Evolutionary conservation across 192 early-diverging fungal genomes (phyloP), one percentile per base, ranked within the genome.

Genomic region (Pilaira anomala): DNA sequence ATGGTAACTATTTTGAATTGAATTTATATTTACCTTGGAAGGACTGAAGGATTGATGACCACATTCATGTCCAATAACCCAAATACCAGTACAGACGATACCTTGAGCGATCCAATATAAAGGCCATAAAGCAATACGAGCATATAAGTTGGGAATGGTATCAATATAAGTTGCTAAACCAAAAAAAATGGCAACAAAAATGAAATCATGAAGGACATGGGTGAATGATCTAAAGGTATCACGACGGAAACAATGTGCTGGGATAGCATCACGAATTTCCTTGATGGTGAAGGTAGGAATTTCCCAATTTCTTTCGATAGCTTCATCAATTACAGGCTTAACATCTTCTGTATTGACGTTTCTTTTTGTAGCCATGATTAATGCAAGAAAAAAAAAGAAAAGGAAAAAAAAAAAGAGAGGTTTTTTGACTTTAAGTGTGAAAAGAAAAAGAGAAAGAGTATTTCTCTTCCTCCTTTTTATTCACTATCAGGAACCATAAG

Each of bases 31-130:
- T 70, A 70, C 79, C 55, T 83, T 83, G 78, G 87, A 86, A 36
- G 87, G 79, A n/a, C 91, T 92, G 80, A 95, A 98, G 2, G 88
- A 82, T 50, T 89, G 89, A 65, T 98, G 96, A 24, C 95, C 95
- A 66, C 95, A 98, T 76, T 98, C 95, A 68, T 95, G 88, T 30
- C 85, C 88, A 50, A 89, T 77, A 18, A 93, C 91, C 95, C 95
- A 98, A 44, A 94, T 42, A 28, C 95, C 95, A 28, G 93, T 95
- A 64, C 83, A 77, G 7, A 94, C 89, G 40, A 90, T 78, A 33
- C 95, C 95, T 71, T 92, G 91, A 41, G 77, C 73, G 42, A 90
- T 70, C 91, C 93, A 94, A 81, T 94, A 96, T 13, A 75, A 26
- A 2, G 81, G 69, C 95, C 95, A 97, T 1, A 86, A 82, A 7